phyloP scores from a whole-genome alignment of 805 yeast genomes.

The Tanozyma kutaoensis region DNA sequence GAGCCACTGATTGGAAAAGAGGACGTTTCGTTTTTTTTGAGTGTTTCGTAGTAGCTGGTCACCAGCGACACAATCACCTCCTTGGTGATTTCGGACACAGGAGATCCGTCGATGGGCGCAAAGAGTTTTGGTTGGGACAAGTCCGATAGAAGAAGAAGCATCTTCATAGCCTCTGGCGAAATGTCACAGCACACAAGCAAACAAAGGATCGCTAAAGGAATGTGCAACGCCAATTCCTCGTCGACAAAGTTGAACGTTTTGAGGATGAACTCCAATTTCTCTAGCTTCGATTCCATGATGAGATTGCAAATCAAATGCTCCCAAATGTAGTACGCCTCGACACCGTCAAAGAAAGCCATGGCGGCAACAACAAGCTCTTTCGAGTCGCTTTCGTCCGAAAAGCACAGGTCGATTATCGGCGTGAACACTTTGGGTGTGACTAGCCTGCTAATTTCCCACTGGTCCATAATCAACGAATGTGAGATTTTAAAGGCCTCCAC shows the following conservation, averaged over 20 bases:
- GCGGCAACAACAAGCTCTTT: slow-evolving; percentile 23
- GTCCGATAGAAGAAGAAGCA: slow-evolving; percentile 31
- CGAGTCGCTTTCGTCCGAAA: slow-evolving; percentile 11
- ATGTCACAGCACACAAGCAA: slow-evolving; percentile 15
- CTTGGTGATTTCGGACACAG: too few species aligned
- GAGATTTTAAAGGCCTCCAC: slow-evolving; percentile 51
- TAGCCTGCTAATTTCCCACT: slow-evolving; percentile 84
- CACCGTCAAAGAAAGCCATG: slow-evolving; percentile 67
- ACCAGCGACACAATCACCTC: slow-evolving; percentile 5
- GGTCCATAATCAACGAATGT: slow-evolving; percentile 61
- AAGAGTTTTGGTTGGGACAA: slow-evolving; percentile 54
- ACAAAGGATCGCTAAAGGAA: slow-evolving; percentile 55
- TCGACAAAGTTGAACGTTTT: slow-evolving; percentile 63
- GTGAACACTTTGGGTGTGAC: slow-evolving; percentile 59
- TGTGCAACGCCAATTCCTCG: slow-evolving; percentile 75
- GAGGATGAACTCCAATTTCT: slow-evolving; percentile 45
- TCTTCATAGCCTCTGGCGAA: slow-evolving; percentile 17
- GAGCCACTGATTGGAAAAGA: slow-evolving; percentile 6
- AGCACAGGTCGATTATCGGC: slow-evolving; percentile 28
- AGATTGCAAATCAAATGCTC: slow-evolving; percentile 36
- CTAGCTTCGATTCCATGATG: slow-evolving; percentile 22
- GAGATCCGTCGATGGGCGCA: neutral
- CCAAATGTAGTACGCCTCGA: slow-evolving; percentile 77
- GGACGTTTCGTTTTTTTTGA: slow-evolving; percentile 1
- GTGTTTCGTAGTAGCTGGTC: slow-evolving; percentile 8